Evolutionary conservation across 2,329 filamentous ascomycete species (phyloP), one percentile per base, ranked within the genome.

Genomic region (Plectosphaerella cucumerina): DNA sequence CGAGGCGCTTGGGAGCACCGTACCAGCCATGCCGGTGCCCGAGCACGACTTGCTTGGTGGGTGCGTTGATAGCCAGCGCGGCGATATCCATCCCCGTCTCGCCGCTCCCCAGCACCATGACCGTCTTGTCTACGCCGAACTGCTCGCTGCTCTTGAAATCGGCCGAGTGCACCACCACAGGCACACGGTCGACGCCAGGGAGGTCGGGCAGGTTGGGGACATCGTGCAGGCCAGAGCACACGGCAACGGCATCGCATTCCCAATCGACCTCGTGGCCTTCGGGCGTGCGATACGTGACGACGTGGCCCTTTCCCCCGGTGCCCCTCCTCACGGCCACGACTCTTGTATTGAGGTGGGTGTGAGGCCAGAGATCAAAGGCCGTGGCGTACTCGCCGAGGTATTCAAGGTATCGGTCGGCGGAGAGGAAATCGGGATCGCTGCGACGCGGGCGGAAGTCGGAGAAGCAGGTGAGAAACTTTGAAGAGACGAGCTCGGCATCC

Each of bases 381-480:
- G 59, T 62, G 21, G 62, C 65, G 44, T 77, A 78, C 20, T 58
- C 60, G 5, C 67, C 61, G 10, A 78, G 71, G 50, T 78, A 78
- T 12, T 62, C 47, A 15, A 72, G 64, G 52, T 76, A 78, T 2
- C 60, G 58, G 8, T 63, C 54, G 0, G 70, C 66, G 2, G 66
- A 67, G 8, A 76, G 55, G 51, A 78, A 78, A 53, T 77, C 74
- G 8, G 73, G 69, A 1, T 66, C 66, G 10, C 73, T 65, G 1
- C 62, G 47, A 2, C 70, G 62, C 5, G 73, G 65, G 1, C 75
- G 69, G 52, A 74, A 75, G 55, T 78, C 75, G 1, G 75, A 78
- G 54, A 78, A 79, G 17, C 70, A 63, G 0, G 75, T 78, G 9
- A 80, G 64, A 42, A 76, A 74, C 53, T 76, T 76, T 3, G 74